Evolutionary conservation across 495 filamentous ascomycete species (phyloP), one percentile per base, ranked within the genome.

Genomic region (Schizothecium vesticola): DNA sequence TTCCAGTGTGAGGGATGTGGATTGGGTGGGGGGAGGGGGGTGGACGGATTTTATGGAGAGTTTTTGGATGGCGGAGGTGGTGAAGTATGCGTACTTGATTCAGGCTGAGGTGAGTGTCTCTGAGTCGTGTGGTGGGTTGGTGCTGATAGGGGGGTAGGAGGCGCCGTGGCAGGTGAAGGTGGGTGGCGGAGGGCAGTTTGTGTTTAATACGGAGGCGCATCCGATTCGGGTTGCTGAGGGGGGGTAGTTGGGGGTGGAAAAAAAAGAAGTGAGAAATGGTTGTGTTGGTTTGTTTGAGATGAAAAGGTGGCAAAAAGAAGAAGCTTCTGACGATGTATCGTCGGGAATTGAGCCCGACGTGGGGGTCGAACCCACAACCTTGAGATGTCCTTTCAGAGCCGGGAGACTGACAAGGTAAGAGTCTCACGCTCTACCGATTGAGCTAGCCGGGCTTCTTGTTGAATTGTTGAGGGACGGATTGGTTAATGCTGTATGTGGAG

Each of bases 141-240:
- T 24, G 28, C 28, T 29, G 28, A 29, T 9, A 9, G 1, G 8
- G 8, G 16, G 26, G 43, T 24, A 76, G 62, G 89, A 92, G 64
- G 85, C 82, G 5, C 80, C 79, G n/a, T 92, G 85, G 83, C 89
- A 92, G 76, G 86, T 92, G 23, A 78, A 87, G 61, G 78, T 80
- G 6, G 78, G n/a, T 76, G 83, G 33, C 78, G 76, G 55, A 89
- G 92, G 66, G 71, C n/a, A 84, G 61, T 94, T 87, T 75, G 92
- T 94, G 2, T 94, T 88, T 73, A 96, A 94, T 74, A 96, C 92
- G 0, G 92, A 96, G 82, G 90, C 89, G 13, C 92, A 96, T 79
- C 92, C 92, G 13, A 77, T 95, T 59, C 83, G 80, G 73, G 86
- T 93, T 26, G 58, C 57, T 8, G 12, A 16, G n/a, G 36, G 69